Base-by-base conservation (phyloP, 495 filamentous ascomycete genomes). In the Penicillium longicatenatum region DNA sequence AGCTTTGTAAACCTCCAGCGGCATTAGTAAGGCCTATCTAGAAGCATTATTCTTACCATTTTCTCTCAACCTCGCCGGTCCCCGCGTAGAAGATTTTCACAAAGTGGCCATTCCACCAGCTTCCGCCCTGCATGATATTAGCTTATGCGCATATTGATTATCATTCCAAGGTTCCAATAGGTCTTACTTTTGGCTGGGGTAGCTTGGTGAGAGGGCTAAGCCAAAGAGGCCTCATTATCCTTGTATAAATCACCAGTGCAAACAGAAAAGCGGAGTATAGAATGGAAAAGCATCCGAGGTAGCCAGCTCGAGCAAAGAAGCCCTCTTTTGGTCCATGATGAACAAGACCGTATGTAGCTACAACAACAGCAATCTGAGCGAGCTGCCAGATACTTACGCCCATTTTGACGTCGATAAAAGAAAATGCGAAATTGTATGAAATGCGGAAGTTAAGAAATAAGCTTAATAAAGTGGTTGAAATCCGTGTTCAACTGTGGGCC, bases 101-200 rank as follows among this genome's bases (percentile, higher is more conserved):
- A n/a, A 45, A 45, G 42, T 45, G 42, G 20, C 42, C 42, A 45
- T 45, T 45, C 21, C 17, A 22, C 42, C 42, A 45, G 42, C 42
- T 45, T 21, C 42, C 42, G 12, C 42, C 42, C 42, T 45, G 19
- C 21, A 22, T 22, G 1, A 1, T 11, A n/a, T 45, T 22, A 45
- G 42, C 3, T 11, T 22, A 1, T 45, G 42, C 3, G 14, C 16
- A 16, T n/a, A n/a, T 9, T 19, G 14, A 12, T 45, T 22, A 8
- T 45, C 2, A 45, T 21, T 22, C n/a, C n/a, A n/a, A n/a, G n/a
- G n/a, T n/a, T 26, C 3, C 26, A 6, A 43, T 20, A 45, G 20
- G 21, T 21, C 42, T 45, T 22, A 45, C 42, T 9, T 45, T 45
- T 9, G 21, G 19, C 19, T 45, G 42, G 19, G 42, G 42, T n/a